Evolutionary conservation across 2,329 filamentous ascomycete genomes (phyloP).

Genomic region (Gnomoniopsis smithogilvyi): DNA sequence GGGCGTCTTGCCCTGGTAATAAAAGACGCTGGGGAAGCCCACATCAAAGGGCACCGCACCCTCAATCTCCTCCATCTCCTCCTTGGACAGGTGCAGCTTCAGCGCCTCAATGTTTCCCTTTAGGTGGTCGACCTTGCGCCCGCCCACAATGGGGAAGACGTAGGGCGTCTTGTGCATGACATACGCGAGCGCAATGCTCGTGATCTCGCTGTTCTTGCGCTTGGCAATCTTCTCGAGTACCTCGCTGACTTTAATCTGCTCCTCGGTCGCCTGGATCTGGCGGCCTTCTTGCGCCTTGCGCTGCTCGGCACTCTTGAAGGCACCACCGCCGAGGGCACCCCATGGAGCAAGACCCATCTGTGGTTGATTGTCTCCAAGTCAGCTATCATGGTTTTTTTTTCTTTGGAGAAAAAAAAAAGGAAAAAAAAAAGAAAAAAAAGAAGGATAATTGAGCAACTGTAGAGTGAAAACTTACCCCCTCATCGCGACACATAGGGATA

Average conservation of each 20-base stretch:
- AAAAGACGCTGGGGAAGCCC: slow-evolving; percentile 64
- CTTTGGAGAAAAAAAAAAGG: not conserved
- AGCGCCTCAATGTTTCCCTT: slow-evolving; percentile 68
- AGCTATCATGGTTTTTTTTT: not conserved
- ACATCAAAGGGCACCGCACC: slow-evolving; percentile 56
- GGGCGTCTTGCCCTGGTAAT: slow-evolving; percentile 40
- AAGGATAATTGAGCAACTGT: too few relatives aligned
- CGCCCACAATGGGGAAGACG: slow-evolving; percentile 71
- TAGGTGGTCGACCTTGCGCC: slow-evolving; percentile 66
- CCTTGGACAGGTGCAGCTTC: slow-evolving; percentile 51
- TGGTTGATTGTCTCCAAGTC: not conserved
- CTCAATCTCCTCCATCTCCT: slow-evolving; percentile 67
- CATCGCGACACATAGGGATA: slow-evolving; percentile 59
- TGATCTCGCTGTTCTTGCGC: slow-evolving; percentile 39
- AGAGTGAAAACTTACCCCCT: slow-evolving; percentile 35
- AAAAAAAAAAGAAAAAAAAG: not conserved
- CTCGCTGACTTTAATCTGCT: slow-evolving; percentile 48
- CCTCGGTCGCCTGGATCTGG: slow-evolving; percentile 39
- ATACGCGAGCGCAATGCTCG: slow-evolving; percentile 65
- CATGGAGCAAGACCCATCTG: slow-evolving; percentile 50
- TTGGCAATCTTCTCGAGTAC: slow-evolving; percentile 47
- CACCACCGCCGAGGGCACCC: slow-evolving; percentile 44
- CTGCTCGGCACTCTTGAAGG: slow-evolving; percentile 31
- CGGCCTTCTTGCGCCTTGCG: slow-evolving; percentile 32
- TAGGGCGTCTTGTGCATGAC: slow-evolving; percentile 69